Conservation (phyloP, 1,284 basidiomycete species). For the Chalciporus sp. region DNA sequence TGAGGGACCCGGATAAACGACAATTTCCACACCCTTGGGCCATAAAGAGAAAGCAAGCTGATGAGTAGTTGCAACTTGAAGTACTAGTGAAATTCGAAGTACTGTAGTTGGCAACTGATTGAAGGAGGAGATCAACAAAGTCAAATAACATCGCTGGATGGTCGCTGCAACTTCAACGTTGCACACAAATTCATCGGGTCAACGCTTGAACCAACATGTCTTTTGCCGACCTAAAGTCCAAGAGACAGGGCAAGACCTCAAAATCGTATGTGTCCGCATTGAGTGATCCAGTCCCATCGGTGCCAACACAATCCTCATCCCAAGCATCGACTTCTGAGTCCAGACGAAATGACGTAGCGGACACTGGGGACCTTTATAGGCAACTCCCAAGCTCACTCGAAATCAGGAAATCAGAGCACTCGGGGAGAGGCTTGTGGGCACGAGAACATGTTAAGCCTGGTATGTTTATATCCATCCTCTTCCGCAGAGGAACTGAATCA, state of each 20-base stretch:
- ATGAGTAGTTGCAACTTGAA: too few species aligned
- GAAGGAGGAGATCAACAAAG: conserved; percentile 7
- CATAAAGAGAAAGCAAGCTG: too few species aligned
- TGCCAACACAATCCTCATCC: conserved; percentile 15
- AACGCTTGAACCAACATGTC: conserved; percentile 37
- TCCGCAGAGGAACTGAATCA: conserved; percentile 4
- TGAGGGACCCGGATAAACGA: too few species aligned
- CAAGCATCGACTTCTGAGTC: conserved; percentile 15
- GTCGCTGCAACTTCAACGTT: too few species aligned
- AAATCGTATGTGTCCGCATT: conserved; percentile 35
- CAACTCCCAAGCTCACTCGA: conserved; percentile 35
- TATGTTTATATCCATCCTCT: conserved; percentile 22
- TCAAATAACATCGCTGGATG: conserved; percentile 12
- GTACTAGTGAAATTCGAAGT: too few species aligned
- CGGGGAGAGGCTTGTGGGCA: conserved; percentile 45
- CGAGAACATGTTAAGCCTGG: conserved; percentile 40
- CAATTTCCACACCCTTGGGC: too few species aligned
- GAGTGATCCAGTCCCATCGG: conserved; percentile 23
- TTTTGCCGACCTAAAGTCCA: conserved; percentile 32
- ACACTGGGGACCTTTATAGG: conserved; percentile 21
- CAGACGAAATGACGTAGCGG: conserved; percentile 1
- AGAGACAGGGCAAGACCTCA: conserved; percentile 28
- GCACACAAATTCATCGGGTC: neutral
- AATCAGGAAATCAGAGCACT: conserved; percentile 30
- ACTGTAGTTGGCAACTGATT: too few species aligned